Evolutionary conservation across 2,329 filamentous ascomycete genomes (phyloP), one percentile per base, ranked within the genome.

Genomic region (Fusarium sp.): DNA sequence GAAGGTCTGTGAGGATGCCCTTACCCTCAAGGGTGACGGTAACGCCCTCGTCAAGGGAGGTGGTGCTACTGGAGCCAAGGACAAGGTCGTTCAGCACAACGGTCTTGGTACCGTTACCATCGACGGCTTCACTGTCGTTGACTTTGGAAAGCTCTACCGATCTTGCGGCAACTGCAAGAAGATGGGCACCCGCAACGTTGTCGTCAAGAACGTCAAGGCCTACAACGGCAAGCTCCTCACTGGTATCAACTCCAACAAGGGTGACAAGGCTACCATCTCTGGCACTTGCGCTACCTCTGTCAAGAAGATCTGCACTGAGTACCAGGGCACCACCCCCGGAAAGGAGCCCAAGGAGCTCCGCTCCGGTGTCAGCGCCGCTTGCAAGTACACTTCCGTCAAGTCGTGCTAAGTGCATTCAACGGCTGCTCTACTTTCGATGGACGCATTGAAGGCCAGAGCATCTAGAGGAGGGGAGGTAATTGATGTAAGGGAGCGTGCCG

Each of bases 21-120:
- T 75, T 22, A 51, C 68, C 57, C 46, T 75, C 61, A 75, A 75
- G 73, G 73, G 73, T 2, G 61, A 75, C 22, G 73, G 73, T 6
- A 70, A 75, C 44, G 73, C 73, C 27, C 71, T 75, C 24, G 7
- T 75, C 64, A 67, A 62, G 60, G 75, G 75, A 0, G 75, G 75
- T 44, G 75, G 75, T 65, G 75, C 73, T 11, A 74, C 72, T 5
- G 75, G 75, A 14, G 75, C 75, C 5, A 40, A 17, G 0, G 75
- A 77, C 69, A 77, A 77, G 75, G 73, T 77, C 2, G 64, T 77
- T 42, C 75, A 77, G 67, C 75, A 77, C 67, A 77, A 77, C 61
- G 75, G 75, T 53, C 63, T 68, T 1, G 75, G 75, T 6, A 76
- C 75, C 1, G 75, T 77, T 36, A 77, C 75, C 44, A 77, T 77